phyloP scores from a whole-genome alignment of 208 protist genomes.

The Strigomonas oncopelti region DNA sequence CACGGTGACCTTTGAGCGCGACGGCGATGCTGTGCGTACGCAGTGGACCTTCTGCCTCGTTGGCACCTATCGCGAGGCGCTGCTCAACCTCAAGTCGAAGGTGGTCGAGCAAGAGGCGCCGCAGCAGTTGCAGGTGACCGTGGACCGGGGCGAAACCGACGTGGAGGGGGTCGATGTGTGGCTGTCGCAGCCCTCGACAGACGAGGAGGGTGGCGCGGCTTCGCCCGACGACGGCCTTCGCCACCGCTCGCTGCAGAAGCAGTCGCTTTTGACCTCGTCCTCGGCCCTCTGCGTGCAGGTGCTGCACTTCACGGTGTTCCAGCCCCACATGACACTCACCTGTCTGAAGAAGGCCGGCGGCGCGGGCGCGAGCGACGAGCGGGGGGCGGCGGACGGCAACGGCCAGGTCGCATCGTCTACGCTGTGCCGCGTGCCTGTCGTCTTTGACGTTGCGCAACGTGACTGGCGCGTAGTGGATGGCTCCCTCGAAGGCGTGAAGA shows the following conservation, averaged over 20 bases:
- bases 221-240: too few species aligned
- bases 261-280: background rate
- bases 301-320: background rate
- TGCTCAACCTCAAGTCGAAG: conserved; percentile 40
- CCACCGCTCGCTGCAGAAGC: background rate
- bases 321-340: conserved; percentile 1
- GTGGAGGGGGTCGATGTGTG: conserved; percentile 1
- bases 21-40: conserved; percentile 27
- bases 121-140: conserved; percentile 24
- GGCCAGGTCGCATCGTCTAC: background rate
- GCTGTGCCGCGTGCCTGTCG: background rate
- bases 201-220: too few species aligned
- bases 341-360: background rate
- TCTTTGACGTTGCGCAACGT: background rate
- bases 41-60: conserved; percentile 32
- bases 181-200: background rate
- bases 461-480: conserved; percentile 4
- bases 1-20: conserved; percentile 20
- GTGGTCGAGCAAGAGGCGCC: conserved; percentile 9
- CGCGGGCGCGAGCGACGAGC: too few species aligned
- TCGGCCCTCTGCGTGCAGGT: conserved; percentile 1
- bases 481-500: conserved; percentile 5
- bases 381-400: background rate
- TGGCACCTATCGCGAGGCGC: conserved; percentile 41
- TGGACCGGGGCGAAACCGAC: conserved; percentile 8